Conservation (phyloP, 2,329 filamentous ascomycete species). For the Epichloe uncinata region DNA sequence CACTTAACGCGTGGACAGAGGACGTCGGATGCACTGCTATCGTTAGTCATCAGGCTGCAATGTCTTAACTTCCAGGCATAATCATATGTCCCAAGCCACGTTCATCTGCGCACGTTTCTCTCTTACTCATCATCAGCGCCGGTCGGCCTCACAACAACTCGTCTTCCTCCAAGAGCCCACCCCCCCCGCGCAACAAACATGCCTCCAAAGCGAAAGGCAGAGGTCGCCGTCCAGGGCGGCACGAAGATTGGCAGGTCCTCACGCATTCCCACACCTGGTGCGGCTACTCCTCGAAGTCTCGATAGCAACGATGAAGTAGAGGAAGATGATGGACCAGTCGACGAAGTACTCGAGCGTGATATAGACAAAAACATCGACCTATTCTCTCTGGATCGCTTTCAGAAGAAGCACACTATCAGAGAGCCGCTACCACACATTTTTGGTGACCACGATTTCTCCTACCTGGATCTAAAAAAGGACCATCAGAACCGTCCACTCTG, state of each 20-base stretch:
- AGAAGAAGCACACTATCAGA: constrained; percentile 29
- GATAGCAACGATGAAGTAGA: constrained; percentile 38
- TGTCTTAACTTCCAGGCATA: background rate
- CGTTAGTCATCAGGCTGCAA: background rate
- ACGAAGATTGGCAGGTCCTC: constrained; percentile 45
- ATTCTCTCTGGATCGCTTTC: constrained; percentile 41
- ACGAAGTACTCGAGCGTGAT: constrained; percentile 38
- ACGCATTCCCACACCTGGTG: constrained; percentile 45
- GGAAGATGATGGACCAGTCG: constrained; percentile 36
- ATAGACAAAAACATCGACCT: constrained; percentile 46
- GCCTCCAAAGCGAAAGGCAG: constrained; percentile 60
- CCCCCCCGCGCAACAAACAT: constrained; percentile 26
- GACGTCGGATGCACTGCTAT: background rate
- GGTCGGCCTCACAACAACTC: background rate
- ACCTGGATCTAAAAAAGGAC: constrained; percentile 71
- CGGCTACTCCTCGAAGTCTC: constrained; percentile 45
- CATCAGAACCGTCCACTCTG: constrained; percentile 83
- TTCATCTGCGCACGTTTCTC: background rate
- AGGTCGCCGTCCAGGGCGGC: constrained; percentile 30
- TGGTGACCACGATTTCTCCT: constrained; percentile 59
- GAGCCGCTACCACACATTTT: constrained; percentile 35
- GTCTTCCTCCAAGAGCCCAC: background rate
- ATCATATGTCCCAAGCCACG: background rate
- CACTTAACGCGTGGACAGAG: too few species aligned
- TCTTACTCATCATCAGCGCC: background rate